Conservation (phyloP, 495 filamentous ascomycete genomes). For the Hypomontagnella submonticulosa region DNA sequence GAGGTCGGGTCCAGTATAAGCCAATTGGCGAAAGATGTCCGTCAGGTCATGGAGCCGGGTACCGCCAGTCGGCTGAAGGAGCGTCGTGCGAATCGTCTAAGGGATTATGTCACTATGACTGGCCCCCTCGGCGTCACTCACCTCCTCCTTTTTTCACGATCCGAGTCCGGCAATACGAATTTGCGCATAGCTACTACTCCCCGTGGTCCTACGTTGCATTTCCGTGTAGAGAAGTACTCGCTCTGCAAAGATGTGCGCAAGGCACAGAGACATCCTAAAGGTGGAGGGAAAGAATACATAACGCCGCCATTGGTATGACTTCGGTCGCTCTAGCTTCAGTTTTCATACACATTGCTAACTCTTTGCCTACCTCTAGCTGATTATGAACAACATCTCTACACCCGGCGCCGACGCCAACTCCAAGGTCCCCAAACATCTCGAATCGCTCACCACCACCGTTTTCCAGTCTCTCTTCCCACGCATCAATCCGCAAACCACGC, state of each 20-base stretch:
- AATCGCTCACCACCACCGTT: conserved; percentile 90
- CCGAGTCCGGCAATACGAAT: conserved; percentile 89
- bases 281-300: conserved; percentile 82
- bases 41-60: conserved; percentile 93
- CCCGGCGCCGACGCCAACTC: conserved; percentile 71
- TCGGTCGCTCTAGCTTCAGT: neutral
- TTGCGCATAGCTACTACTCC: conserved; percentile 89
- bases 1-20: conserved; percentile 92
- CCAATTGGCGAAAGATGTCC: conserved; percentile 91
- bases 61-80: conserved; percentile 90
- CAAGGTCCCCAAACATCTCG: conserved; percentile 82
- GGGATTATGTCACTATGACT: conserved; percentile 95
- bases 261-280: conserved; percentile 81
- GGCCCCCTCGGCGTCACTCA: conserved; percentile 95
- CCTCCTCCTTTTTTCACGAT: conserved; percentile 93
- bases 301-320: conserved; percentile 76
- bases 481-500: conserved; percentile 91
- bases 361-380: conserved; percentile 65
- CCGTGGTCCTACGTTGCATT: conserved; percentile 91
- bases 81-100: conserved; percentile 85
- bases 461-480: conserved; percentile 98
- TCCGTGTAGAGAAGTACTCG: conserved; percentile 96
- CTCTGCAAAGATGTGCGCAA: conserved; percentile 89
- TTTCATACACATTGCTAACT: conserved; percentile 29
- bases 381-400: conserved; percentile 97